Evolutionary conservation across 495 filamentous ascomycete species (phyloP), one percentile per base, ranked within the genome.

Genomic region (Penicillium egyptiacum): DNA sequence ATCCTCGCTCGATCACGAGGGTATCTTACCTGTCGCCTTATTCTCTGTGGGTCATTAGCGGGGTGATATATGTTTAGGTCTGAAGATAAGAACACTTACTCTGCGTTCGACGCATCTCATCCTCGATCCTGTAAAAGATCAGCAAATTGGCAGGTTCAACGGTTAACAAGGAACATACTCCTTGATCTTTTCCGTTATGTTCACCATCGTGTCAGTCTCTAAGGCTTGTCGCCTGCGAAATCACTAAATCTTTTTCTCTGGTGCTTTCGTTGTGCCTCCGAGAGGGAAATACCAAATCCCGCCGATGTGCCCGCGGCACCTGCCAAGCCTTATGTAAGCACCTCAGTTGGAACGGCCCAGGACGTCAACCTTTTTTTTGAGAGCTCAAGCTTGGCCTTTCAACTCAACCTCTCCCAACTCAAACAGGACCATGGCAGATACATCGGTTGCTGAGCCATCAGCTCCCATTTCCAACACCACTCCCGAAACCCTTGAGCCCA

Each of bases 161-260:
- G 30, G 11, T n/a, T 12, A 31, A 8, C 6, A 20, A 42, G 43
- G 35, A 6, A 73, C 87, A 65, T 76, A 94, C 92, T 96, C 92
- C 78, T 98, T 99, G 77, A 99, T 99, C 83, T 96, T 98, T 45
- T 99, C 95, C 51, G 94, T 96, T 55, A 99, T 97, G 79, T 97
- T 97, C 76, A 97, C 95, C 95, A 99, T 98, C 63, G 81, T 91
- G 84, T 56, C 79, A 70, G 76, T 73, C 61, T 50, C 9, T 61
- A 57, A 58, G 67, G 68, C 63, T 63, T 58, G 60, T 64, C 61
- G 68, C 66, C 70, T 55, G 47, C 22, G 37, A 45, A 35, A 31
- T 57, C 50, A 51, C 31, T 45, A 54, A 50, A 53, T 35, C 35
- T 48, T 20, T 20, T 25, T 31, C 45, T 48, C 26, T 31, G 45